Percentiles rank a stretch among this genome's conserved stretches.
phyloP scores from a whole-genome alignment of 768 basidiomycete genomes.

The Baorangia bicolor region DNA sequence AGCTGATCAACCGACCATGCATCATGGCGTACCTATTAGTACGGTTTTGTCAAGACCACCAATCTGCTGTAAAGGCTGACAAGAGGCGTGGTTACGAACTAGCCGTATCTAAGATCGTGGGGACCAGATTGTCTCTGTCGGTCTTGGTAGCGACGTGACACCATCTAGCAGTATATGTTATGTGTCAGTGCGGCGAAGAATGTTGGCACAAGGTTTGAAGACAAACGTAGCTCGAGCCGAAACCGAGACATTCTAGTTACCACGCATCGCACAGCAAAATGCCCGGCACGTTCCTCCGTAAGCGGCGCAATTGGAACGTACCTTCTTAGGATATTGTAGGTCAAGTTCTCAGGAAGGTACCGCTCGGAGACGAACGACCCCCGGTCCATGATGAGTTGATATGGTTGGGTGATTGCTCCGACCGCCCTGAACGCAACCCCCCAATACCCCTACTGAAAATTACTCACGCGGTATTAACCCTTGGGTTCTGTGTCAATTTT shows the following conservation, averaged over 20 bases:
- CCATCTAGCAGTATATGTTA: not conserved
- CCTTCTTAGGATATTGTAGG: not conserved
- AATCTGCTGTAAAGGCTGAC: not conserved
- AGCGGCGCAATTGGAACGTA: not conserved
- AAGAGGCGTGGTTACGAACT: not conserved
- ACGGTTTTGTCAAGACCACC: not conserved
- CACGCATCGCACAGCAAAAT: not conserved
- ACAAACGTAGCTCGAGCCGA: not conserved
- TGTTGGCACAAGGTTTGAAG: not conserved
- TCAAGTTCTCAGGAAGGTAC: not conserved
- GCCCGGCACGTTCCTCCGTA: not conserved
- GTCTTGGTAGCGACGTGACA: not conserved
- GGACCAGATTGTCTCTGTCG: not conserved
- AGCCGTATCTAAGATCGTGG: conserved; percentile 5
- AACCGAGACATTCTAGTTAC: not conserved
- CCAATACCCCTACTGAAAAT: not conserved
- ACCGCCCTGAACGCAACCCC: not conserved
- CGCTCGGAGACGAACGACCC: not conserved
- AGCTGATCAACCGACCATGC: not conserved
- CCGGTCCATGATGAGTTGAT: not conserved
- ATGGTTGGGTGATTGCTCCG: not conserved
- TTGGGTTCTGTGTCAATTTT: not conserved
- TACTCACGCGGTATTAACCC: not conserved
- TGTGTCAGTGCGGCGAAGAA: not conserved
- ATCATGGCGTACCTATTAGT: not conserved